phyloP scores from a whole-genome alignment of 305 asterid genomes.

The Rubia peregrina region DNA sequence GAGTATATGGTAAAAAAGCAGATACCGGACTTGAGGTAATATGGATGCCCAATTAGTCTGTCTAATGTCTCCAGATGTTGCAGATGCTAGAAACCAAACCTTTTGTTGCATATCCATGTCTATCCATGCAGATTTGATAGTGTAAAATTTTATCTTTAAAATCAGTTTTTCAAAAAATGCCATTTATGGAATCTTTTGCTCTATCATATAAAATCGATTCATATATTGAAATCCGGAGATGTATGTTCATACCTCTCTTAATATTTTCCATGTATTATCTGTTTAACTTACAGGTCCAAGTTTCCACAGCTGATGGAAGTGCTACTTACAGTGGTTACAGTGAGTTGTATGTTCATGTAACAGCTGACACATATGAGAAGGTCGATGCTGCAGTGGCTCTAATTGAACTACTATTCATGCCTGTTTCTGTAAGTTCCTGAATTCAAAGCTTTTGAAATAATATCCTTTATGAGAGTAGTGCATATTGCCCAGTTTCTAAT shows the following conservation, averaged over 20 bases:
- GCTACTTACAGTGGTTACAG: conserved; percentile 38
- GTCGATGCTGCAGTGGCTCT: conserved; percentile 87
- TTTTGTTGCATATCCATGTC: not conserved
- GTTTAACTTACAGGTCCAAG: conserved; percentile 46
- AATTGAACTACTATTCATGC: conserved; percentile 70
- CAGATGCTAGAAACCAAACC: not conserved
- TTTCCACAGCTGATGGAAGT: conserved; percentile 46
- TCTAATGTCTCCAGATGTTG: not conserved
- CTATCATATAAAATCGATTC: not conserved
- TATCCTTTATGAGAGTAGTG: not conserved
- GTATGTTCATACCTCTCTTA: conserved; percentile 1
- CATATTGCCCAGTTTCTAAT: not conserved
- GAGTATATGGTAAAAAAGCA: conserved; percentile 59
- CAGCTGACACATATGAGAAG: conserved; percentile 85
- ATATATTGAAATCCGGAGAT: not conserved
- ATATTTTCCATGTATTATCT: not conserved
- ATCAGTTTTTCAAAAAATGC: not conserved
- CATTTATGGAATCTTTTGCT: not conserved
- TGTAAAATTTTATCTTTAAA: not conserved
- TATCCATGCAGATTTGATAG: not conserved
- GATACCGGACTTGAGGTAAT: conserved; percentile 61
- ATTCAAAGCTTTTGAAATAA: conserved; percentile 6
- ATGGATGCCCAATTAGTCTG: conserved; percentile 9
- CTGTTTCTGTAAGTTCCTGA: conserved; percentile 58
- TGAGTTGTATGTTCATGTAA: conserved; percentile 67